Evolutionary conservation across 352 stramenopile species (phyloP), one percentile per base, ranked within the genome.

Genomic region (Achlya hypogyna): DNA sequence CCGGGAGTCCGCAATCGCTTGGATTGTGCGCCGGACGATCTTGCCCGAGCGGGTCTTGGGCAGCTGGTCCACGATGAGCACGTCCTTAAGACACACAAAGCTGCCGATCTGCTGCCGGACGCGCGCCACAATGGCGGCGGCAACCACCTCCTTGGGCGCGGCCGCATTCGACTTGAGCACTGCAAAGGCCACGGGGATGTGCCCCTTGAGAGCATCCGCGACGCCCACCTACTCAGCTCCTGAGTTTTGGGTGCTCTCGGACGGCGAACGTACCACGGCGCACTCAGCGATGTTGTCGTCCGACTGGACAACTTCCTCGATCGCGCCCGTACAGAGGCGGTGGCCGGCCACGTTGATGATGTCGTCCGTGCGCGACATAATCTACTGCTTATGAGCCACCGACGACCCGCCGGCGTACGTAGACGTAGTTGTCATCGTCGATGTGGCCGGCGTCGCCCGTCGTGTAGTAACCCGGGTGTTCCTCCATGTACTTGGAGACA

Each of bases 351-450:
- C 86, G 53, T 96, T 96, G 62, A 97, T 96, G 43, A 96, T 80
- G 69, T 97, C 90, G 73, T 97, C 89, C 6, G 83, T 94, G 71
- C 91, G 73, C 10, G 81, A 88, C 87, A 96, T 96, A 34, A 97
- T 87, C 80, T 88, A 62, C 28, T 16, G 12, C 27, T 66, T 14
- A 47, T 23, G 5, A 5, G 27, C 20, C 14, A 28, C 23, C 10
- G 5, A 20, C 74, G 23, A 16, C 29, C 16, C 12, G 23, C 23
- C 23, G 49, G 29, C 78, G 53, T 72, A 86, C 79, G 58, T 89
- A 89, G 58, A 97, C 78, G 63, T 96, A 97, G 28, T 90, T 90
- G 77, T 96, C 84, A 62, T 95, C 84, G 69, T 97, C 91, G 43
- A 95, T 82, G 63, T 88, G 81, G 6, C 85, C 88, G 4, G 81